These are phyloP conservation scores for Russula foetens DNA, from an alignment of 768 basidiomycete species.

Conservation along the genomic window DNA sequence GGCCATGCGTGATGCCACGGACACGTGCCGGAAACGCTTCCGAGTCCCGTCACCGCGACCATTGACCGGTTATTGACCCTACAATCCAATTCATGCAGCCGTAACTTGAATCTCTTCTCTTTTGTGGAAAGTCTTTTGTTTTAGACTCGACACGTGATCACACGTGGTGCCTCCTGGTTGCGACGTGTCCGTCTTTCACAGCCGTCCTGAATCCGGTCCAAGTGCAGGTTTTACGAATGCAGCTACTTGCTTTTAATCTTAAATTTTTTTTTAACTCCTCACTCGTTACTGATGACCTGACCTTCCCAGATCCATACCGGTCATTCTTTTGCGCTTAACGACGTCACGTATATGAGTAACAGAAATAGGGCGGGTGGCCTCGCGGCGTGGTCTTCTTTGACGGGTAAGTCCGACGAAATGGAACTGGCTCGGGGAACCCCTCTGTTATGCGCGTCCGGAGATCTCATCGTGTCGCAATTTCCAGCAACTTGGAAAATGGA, in stretches of 20 bases:
- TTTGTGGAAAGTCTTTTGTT: neutral
- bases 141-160: neutral
- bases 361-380: constrained; percentile 13
- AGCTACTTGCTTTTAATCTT: constrained; percentile 6
- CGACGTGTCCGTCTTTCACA: neutral
- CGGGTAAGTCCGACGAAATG: neutral
- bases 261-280: neutral
- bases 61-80: neutral
- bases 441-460: constrained; percentile 6
- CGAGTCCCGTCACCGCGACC: too few species aligned
- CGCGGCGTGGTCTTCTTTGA: neutral
- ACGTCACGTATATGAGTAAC: neutral
- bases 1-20: constrained; percentile 7
- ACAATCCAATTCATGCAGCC: neutral
- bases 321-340: constrained; percentile 2
- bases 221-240: neutral
- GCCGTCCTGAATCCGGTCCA: neutral
- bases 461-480: constrained; percentile 18
- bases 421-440: constrained; percentile 7
- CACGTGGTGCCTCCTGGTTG: neutral
- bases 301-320: constrained; percentile 10
- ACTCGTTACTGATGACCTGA: constrained; percentile 6
- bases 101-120: neutral
- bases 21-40: constrained; percentile 3
- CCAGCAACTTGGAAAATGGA: constrained; percentile 5